phyloP scores from a whole-genome alignment of 345 rosid species.

The Citrus unshiu region DNA sequence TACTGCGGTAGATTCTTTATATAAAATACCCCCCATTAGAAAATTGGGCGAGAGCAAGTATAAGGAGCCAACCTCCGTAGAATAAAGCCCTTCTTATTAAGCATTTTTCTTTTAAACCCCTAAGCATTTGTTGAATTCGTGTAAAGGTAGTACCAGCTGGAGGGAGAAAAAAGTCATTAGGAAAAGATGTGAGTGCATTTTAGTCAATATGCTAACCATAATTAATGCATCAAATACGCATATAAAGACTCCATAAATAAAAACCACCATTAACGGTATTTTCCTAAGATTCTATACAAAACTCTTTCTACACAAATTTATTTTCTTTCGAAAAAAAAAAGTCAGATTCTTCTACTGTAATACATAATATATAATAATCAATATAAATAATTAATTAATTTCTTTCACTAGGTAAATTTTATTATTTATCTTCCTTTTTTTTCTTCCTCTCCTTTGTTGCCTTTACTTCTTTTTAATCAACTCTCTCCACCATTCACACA shows the following conservation, averaged over 20 bases:
- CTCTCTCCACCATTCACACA: constrained; percentile 39
- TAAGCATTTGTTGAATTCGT: neutral
- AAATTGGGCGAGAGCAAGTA: too few relatives aligned
- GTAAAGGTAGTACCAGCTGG: too few relatives aligned
- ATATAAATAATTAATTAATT: neutral
- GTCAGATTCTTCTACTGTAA: constrained; percentile 3
- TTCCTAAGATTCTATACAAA: constrained; percentile 8
- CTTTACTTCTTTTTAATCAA: constrained; percentile 19
- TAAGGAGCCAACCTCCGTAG: neutral
- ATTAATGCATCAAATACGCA: constrained; percentile 1
- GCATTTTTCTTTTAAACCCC: neutral
- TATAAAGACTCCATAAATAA: neutral
- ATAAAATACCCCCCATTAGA: too few relatives aligned
- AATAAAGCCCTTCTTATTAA: neutral
- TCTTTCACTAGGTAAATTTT: neutral
- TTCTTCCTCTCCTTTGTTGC: neutral
- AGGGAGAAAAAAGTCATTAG: neutral
- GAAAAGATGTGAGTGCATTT: neutral
- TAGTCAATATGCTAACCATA: neutral
- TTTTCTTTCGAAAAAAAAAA: neutral
- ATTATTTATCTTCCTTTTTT: neutral
- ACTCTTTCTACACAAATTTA: neutral
- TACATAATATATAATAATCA: neutral
- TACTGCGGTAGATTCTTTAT: too few relatives aligned
- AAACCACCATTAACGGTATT: constrained; percentile 21